Evolutionary conservation across 352 stramenopile genomes (phyloP), one percentile per base, ranked within the genome.

Genomic region (Globisporangium orthogonon): DNA sequence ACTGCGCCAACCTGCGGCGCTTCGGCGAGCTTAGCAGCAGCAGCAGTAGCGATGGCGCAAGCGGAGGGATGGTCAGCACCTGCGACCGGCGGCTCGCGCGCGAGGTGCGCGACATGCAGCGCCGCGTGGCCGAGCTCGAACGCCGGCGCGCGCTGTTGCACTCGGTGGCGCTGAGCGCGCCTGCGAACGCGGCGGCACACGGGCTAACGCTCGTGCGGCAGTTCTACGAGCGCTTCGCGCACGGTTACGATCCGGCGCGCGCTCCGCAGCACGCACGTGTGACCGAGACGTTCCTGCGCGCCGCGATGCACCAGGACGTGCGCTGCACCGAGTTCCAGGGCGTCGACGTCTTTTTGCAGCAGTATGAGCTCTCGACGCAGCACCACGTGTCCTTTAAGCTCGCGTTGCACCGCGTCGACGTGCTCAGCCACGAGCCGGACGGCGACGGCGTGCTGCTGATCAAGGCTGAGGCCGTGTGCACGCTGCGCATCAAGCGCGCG

Each of bases 311-410:
- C 15, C 52, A 68, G 2, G 70, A 87, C 31, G 72, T 62, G 4
- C 44, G 81, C 7, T 87, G 76, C 58, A 69, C 66, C 50, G 76
- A 87, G 58, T 87, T 87, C 55, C 60, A 58, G 17, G 76, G 76
- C 18, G 74, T 87, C 2, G 65, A 83, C 23, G 41, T 73, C 31
- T 84, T 87, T 51, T 52, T 84, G 39, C 45, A 61, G 10, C 73
- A 84, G 50, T 87, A 83, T 49, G 56, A 78, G 39, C 35, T 72
- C 13, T 63, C 52, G n/a, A 76, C 72, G 1, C 30, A 63, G 10
- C 45, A 51, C 10, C 73, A 87, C 53, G 44, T 43, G 13, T 69
- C 61, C 13, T 66, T 78, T 54, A 51, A 37, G 4, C 17, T 87
- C 28, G 55, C 61, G 17, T 52, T 84, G 0, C 40, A 70, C 28